phyloP scores from a whole-genome alignment of 225 moss, liverwort and hornwort genomes.

The Asterella californica region DNA sequence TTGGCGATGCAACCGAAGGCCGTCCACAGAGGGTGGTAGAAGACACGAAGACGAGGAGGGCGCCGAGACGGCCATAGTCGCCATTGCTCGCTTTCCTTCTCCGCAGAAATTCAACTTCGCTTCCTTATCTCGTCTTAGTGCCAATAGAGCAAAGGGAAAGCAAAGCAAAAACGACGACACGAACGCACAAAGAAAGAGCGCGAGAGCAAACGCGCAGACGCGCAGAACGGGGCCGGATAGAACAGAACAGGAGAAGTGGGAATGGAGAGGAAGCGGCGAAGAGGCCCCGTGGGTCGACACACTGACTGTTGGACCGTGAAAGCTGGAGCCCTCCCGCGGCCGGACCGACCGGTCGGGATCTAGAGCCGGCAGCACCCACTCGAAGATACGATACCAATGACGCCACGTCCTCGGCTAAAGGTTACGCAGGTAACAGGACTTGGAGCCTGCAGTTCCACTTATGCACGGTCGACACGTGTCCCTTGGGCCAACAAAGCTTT shows the following conservation, averaged over 20 bases:
- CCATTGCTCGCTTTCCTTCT: slow-evolving; percentile 13
- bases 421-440: too few relatives aligned
- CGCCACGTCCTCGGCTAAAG: slow-evolving; percentile 3
- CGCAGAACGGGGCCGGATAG: not conserved
- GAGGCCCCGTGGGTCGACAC: not conserved
- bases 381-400: slow-evolving; percentile 2
- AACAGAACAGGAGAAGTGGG: not conserved
- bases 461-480: not conserved
- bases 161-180: not conserved
- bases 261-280: not conserved
- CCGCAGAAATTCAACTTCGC: not conserved
- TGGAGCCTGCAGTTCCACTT: too few relatives aligned
- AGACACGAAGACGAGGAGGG: slow-evolving; percentile 6
- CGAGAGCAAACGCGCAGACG: not conserved
- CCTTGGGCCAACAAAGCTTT: too few relatives aligned
- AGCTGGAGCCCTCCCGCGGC: not conserved
- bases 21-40: not conserved
- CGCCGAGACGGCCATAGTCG: slow-evolving; percentile 19
- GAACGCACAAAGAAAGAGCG: not conserved
- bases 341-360: not conserved
- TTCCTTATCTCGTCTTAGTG: not conserved
- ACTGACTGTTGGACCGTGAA: not conserved
- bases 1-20: not conserved
- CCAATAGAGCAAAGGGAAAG: too few relatives aligned
- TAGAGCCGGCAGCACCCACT: not conserved